phyloP scores from a whole-genome alignment of 2,329 filamentous ascomycete species.

The Penicillium capsulatum region DNA sequence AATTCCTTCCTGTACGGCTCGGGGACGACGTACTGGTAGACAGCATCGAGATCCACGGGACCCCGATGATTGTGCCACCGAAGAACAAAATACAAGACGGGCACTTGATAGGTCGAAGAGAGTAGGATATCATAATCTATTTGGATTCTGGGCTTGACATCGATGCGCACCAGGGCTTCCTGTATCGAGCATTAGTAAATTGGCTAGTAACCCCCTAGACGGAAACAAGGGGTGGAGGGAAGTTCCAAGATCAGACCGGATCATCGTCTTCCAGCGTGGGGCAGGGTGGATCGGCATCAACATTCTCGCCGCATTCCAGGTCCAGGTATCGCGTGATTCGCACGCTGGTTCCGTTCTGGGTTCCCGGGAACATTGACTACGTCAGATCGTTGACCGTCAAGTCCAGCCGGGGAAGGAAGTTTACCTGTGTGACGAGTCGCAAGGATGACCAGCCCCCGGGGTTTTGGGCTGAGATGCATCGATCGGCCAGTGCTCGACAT shows the following conservation, averaged over 20 bases:
- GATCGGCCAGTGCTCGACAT: conserved; percentile 54
- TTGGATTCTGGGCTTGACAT: conserved; percentile 39
- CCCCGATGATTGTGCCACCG: conserved; percentile 55
- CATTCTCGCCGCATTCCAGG: too few relatives aligned
- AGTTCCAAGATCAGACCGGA: conserved; percentile 18
- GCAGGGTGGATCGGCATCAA: too few relatives aligned
- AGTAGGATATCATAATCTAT: conserved; percentile 71
- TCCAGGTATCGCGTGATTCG: conserved; percentile 29
- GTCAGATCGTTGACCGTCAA: conserved; percentile 1
- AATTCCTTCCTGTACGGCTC: conserved; percentile 60
- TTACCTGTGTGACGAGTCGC: conserved; percentile 29
- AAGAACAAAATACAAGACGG: conserved; percentile 71
- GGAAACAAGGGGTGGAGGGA: too few relatives aligned
- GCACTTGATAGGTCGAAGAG: conserved; percentile 69
- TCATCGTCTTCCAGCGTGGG: conserved; percentile 29
- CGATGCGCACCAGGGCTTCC: conserved; percentile 41
- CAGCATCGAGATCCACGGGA: conserved; percentile 59
- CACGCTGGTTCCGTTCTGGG: conserved; percentile 27
- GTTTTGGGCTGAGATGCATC: conserved; percentile 46
- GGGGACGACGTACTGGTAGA: conserved; percentile 69
- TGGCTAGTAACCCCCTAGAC: too few relatives aligned
- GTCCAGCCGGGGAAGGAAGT: background rate
- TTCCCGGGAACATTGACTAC: conserved; percentile 5
- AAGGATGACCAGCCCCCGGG: conserved; percentile 49
- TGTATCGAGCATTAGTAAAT: conserved; percentile 18